Base-by-base conservation (phyloP, 345 rosid genomes). In the Streptanthus diversifolius region DNA sequence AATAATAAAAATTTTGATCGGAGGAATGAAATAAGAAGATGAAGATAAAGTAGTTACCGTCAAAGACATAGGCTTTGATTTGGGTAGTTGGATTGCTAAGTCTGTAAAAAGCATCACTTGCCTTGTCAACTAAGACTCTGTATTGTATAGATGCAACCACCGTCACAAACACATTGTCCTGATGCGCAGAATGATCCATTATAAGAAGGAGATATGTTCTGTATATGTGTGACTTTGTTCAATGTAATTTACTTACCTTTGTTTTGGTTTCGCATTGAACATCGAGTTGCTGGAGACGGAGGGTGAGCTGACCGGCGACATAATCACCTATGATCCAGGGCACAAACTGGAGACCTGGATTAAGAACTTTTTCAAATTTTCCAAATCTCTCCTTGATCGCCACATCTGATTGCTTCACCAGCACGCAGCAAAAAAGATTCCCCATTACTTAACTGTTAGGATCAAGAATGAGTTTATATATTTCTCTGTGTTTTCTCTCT, bases 231-330 rank as follows among this genome's bases (percentile, higher is more conserved):
- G 2, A 7, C 0, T 60, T 29, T 70, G 41, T 62, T 18, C 8
- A 36, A 2, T 45, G 51, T 13, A 33, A 12, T 5, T 13, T 29
- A 5, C 5, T 37, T 53, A 89, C 92, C 89, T 83, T 86, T 2
- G 93, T 82, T 72, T 87, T 87, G 79, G 96, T 87, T 79, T 87
- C 89, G 61, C 90, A 87, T 25, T 73, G 78, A 36, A 87, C 92
- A 58, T 87, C 90, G 21, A 87, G 81, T 74, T 87, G 92, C 66
- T 85, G 90, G 69, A 84, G 71, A 57, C 92, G 82, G 5, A 87
- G 79, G 1, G 92, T 70, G 41, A 87, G 86, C 30, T 63, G 68
- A 11, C 90, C 90, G 3, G 87, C 87, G 22, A 84, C 71, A 62
- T 77, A 83, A 71, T 81, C 75, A 27, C 92, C 90, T 8, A 85